Base-by-base conservation (phyloP, 441 rosid species). In the Erodium moschatum region DNA sequence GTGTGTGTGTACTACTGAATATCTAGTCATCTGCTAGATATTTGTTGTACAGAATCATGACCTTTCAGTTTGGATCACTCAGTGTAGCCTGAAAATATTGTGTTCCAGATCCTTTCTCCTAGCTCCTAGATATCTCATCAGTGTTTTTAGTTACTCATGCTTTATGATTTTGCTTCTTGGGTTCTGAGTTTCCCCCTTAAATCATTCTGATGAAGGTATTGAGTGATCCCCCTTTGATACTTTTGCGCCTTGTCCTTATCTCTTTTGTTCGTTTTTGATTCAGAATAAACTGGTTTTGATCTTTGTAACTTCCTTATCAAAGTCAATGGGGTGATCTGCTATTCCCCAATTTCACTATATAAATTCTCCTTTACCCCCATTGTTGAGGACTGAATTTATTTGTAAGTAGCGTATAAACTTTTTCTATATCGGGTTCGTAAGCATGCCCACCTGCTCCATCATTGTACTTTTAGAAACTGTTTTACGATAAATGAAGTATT, bases 271-370 rank as follows among this genome's bases (percentile, higher is more conserved):
- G 60, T 54, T 18, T 52, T 54, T 54, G 10, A 54, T 54, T 54
- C 20, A 54, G 4, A 16, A 16, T 16, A 5, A n/a, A 18, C 20
- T 16, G 10, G 8, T 16, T 54, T 54, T 54, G 61, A 54, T 52
- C 10, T 16, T 54, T 6, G 10, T 16, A 54, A 16, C 61, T 54
- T 54, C 61, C 61, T 16, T 42, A 42, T 42, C 13, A 54, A 54
- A 54, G 61, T 54, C 61, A 54, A 54, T 54, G 61, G 61, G 21
- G 10, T 54, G 61, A 54, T 18, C 10, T 54, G 61, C 11, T 16
- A 54, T 54, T 54, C 18, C 1, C 38, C 61, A 2, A 6, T 54
- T 16, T 16, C 61, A 54, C 61, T 6, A 54, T 54, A 54, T 2
- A 16, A 24, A 0, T 19, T 54, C 61, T 18, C 5, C 61, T 54